Evolutionary conservation across 768 basidiomycete genomes (phyloP), one percentile per base, ranked within the genome.

Genomic region (Mycena belliarum): DNA sequence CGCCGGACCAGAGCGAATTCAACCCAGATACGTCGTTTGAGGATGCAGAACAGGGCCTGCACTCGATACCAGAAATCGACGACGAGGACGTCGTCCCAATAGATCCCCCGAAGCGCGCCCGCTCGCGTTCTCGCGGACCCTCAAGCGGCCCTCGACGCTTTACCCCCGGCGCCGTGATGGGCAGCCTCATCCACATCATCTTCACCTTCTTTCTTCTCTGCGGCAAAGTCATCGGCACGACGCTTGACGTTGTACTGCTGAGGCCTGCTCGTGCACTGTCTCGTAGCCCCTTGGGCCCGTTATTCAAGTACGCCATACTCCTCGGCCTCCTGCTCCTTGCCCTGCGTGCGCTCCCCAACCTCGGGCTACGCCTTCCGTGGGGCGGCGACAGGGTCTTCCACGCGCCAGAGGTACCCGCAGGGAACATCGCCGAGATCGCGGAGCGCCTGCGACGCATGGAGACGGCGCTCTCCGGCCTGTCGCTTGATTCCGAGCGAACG

Each of bases 381-480:
- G 49, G 61, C 53, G 59, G 26, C 52, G 66, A 5, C 69, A 32
- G 63, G 3, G 68, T 74, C 8, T 91, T 85, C 65, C 70, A 73
- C 2, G 73, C 84, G 0, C 86, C 89, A 0, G 80, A 82, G 11
- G 68, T 75, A 10, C 88, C 89, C 1, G 82, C 84, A 1, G 76
- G 79, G n/a, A 81, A 90, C 68, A 73, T 91, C 20, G 79, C 81
- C 5, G 90, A 90, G 53, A 73, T 93, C 23, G 76, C 84, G 3
- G 75, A 76, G 8, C 83, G 90, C 10, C 70, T 93, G 14, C 79
- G 81, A 57, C 75, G 75, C 33, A 79, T 93, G 38, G 91, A 93
- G 69, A 77, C 72, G 24, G 84, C 80, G 1, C 73, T 91, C 15
- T 83, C 85, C 15, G 77, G 80, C 8, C 73, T 93, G 16, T 82